Evolutionary conservation across 257 asterid species (phyloP).

Genomic region (Petunia secreta): DNA sequence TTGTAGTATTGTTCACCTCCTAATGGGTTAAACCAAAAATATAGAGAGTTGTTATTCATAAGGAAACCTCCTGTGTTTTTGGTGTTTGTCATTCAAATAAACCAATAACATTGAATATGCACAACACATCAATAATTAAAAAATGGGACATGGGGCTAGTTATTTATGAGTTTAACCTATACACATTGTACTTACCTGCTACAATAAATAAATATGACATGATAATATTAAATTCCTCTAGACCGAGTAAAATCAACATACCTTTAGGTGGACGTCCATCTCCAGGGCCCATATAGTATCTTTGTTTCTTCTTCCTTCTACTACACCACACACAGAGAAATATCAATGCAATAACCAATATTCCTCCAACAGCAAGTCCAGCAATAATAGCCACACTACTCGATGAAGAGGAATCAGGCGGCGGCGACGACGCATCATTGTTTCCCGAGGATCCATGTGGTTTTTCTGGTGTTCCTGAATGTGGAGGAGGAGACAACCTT

Average conservation of each 20-base stretch:
- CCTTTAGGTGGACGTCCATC: conserved; percentile 38
- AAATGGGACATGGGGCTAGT: not conserved
- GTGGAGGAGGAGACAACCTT: conserved; percentile 26
- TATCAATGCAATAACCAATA: conserved; percentile 32
- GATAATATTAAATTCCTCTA: too few relatives aligned
- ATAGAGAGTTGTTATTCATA: not conserved
- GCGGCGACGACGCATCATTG: conserved; percentile 12
- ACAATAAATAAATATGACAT: too few relatives aligned
- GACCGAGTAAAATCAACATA: not conserved
- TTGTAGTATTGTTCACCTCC: conserved; percentile 15
- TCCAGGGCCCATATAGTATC: conserved; percentile 34
- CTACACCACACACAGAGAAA: conserved; percentile 36
- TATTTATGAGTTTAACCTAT: too few relatives aligned
- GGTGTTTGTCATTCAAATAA: not conserved
- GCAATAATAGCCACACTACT: conserved; percentile 25
- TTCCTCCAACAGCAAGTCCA: conserved; percentile 36
- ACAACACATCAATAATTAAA: too few relatives aligned
- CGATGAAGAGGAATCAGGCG: conserved; percentile 25
- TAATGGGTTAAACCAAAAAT: not conserved
- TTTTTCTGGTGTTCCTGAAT: not conserved
- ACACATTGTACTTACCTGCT: too few relatives aligned
- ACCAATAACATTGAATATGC: not conserved
- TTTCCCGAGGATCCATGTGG: not conserved
- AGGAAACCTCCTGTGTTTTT: not conserved
- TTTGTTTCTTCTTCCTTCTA: conserved; percentile 43